A percentile compares a stretch with the other conserved stretches of the same genome.
These are phyloP conservation scores for Daldinia decipiens DNA, from an alignment of 495 filamentous ascomycete genomes.

Conservation along the genomic window DNA sequence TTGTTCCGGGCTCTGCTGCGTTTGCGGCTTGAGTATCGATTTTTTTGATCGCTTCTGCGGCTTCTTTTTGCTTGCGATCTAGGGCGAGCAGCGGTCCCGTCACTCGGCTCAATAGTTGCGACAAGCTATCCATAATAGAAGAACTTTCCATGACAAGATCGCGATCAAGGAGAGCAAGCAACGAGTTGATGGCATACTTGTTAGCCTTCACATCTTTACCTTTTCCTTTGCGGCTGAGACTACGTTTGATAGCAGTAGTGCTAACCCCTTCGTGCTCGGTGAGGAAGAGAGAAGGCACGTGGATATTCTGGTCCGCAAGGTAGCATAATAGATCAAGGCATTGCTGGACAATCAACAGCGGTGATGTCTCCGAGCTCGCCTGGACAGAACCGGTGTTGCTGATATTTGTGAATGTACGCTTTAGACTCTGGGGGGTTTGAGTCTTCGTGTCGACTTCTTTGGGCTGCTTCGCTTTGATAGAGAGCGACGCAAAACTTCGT, in stretches of 20 bases:
- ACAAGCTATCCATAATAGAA: constrained; percentile 92
- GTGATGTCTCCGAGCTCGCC: constrained; percentile 81
- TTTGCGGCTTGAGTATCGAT: constrained; percentile 58
- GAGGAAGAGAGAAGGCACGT: constrained; percentile 91
- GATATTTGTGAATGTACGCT: constrained; percentile 71
- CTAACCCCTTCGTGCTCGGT: constrained; percentile 88
- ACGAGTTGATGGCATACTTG: constrained; percentile 90
- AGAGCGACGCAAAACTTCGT: constrained; percentile 91
- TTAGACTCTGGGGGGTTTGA: constrained; percentile 82
- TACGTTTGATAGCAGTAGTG: constrained; percentile 74
- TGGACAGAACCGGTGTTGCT: constrained; percentile 59
- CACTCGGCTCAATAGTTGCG: constrained; percentile 84
- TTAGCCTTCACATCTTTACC: constrained; percentile 81
- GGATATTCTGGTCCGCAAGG: constrained; percentile 79
- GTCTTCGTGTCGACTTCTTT: constrained; percentile 62
- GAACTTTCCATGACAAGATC: constrained; percentile 95
- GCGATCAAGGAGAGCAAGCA: constrained; percentile 88
- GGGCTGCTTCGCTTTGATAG: constrained; percentile 86
- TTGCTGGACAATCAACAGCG: constrained; percentile 94
- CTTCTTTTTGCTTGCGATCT: constrained; percentile 82
- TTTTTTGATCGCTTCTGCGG: constrained; percentile 67
- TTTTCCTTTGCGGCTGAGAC: constrained; percentile 83
- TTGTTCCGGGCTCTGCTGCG: constrained; percentile 41
- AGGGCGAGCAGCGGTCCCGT: constrained; percentile 86
- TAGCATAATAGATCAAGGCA: constrained; percentile 84